Evolutionary conservation across 1,284 basidiomycete species (phyloP).

Genomic region (Macrocystidia cucumis): DNA sequence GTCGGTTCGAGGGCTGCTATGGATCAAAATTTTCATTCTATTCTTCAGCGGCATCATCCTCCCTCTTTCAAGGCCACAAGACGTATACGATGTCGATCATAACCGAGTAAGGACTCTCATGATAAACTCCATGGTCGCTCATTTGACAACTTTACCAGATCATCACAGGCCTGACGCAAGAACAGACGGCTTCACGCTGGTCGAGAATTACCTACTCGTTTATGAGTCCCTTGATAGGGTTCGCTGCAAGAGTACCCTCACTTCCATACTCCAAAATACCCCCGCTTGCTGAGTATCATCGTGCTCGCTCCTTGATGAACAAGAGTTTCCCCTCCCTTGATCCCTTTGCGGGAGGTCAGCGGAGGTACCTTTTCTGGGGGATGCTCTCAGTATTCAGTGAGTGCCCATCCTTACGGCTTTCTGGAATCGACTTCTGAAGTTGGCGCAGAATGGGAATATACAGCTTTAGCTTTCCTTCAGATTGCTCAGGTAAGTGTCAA

Average conservation of each 20-base stretch:
- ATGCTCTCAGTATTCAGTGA: no score
- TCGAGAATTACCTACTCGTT: constrained; percentile 41
- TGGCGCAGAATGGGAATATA: no score
- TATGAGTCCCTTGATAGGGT: constrained; percentile 33
- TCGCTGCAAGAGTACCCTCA: constrained; percentile 20
- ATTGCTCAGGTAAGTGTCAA: no score
- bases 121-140: no score
- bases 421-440: no score
- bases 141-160: not conserved
- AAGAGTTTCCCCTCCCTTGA: constrained; percentile 15
- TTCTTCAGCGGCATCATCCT: not conserved
- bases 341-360: constrained; percentile 4
- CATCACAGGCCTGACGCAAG: not conserved
- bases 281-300: constrained; percentile 42
- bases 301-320: constrained; percentile 16
- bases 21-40: not conserved
- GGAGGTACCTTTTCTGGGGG: constrained; percentile 19
- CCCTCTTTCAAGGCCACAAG: no score
- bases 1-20: not conserved
- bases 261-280: constrained; percentile 28
- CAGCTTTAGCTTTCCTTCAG: no score
- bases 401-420: no score
- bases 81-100: no score
- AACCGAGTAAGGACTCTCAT: no score
- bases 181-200: constrained; percentile 28